Base-by-base conservation (phyloP, 805 yeast genomes). In the Blastobotrys peoriensis region DNA sequence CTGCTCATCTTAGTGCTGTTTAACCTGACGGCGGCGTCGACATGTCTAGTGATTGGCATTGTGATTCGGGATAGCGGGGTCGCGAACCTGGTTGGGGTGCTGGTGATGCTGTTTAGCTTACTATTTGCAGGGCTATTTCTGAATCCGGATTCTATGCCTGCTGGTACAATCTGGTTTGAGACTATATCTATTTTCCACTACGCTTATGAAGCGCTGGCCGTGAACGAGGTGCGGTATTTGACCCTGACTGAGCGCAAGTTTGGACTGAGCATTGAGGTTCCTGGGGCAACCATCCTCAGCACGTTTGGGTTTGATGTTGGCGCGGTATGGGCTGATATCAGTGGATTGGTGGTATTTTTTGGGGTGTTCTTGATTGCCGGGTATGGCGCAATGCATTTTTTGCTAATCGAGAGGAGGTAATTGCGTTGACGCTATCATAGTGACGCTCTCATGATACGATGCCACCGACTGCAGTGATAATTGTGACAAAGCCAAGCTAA, bases 241-340 rank as follows among this genome's bases (percentile, higher is more conserved):
- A 80, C 86, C 10, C 71, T 93, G 55, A 79, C 78, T 51, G 98
- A 93, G 61, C 81, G 79, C 60, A 93, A 93, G 65, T 91, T 83
- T 58, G 98, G 98, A 0, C 73, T 93, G 36, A 84, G 89, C 37
- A 91, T 93, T 55, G 96, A 88, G 63, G 94, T 93, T 13, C 98
- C 98, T 0, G 98, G 98, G 8, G 98, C 98, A 2, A 94, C 95
- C 1, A 93, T 93, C 45, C 72, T 93, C 54, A 85, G 95, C 54
- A 87, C 98, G 0, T 93, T 93, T 69, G 98, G 98, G 0, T 93
- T 93, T 63, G 76, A 86, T 52, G 91, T 86, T 10, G 78, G 80
- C 19, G 93, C 89, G 2, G 75, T 85, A 43, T 64, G 76, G 63
- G 69, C 70, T 28, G 98, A 93, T 61, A 71, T 82, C 22, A 60